Base-by-base conservation (phyloP, 257 asterid genomes). In the Salvia hispanica region DNA sequence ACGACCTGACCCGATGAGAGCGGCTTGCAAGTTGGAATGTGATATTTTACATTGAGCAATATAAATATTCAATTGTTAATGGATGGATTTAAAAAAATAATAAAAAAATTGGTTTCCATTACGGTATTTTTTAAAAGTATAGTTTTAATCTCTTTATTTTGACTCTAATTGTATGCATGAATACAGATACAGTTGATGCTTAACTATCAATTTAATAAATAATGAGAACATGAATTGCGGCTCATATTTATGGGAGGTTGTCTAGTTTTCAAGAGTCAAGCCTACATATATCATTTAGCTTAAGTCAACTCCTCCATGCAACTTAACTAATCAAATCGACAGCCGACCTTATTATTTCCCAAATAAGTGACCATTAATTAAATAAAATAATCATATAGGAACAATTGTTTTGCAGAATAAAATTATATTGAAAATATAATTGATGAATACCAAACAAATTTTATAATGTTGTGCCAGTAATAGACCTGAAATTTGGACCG, bases 291-390 rank as follows among this genome's bases (percentile, higher is more conserved):
- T 73, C 51, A 50, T 15, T 48, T n/a, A 15, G 0, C 10, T 5
- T 31, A 59, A 66, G 74, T 74, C 78, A 74, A 67, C 66, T 60
- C 57, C 43, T 39, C 69, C 39, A 42, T 21, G 18, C 47, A 14
- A 50, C 46, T 46, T 58, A 58, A 25, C 31, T 25, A 25, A 57
- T 56, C 56, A 13, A 25, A 7, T 7, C 12, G 47, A 18, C 61
- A 33, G 18, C 70, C 51, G 39, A 21, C 37, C 57, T 39, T 39
- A 9, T 4, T 50, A 56, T 40, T 73, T 60, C 45, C 70, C 56
- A 13, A 13, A 55, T 46, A 57, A 54, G 21, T 33, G 31, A 18
- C 39, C 69, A 13, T 15, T 42, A 5, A 18, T 18, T 71, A 9
- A 25, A 48, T 58, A 58, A 2, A 13, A 31, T 1, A 25, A 10